Percentiles rank a stretch among this genome's conserved stretches.
Evolutionary conservation across 1,284 basidiomycete genomes (phyloP).

Genomic region (Sanghuangporus baumii): DNA sequence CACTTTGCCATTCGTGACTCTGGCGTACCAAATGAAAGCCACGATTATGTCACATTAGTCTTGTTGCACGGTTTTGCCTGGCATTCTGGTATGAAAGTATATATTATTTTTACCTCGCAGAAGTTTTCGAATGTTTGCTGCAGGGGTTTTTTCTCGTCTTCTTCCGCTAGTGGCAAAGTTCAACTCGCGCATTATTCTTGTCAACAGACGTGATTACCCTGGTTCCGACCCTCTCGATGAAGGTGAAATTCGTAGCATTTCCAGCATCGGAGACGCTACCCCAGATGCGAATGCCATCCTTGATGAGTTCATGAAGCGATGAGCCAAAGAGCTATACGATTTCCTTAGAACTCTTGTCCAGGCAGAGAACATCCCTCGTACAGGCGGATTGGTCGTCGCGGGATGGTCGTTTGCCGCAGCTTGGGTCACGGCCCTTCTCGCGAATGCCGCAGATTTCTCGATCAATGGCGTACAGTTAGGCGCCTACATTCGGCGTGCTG

Average conservation of each 20-base stretch:
- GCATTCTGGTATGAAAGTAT: neutral
- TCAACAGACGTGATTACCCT: conserved; percentile 30
- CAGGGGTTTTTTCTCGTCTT: conserved; percentile 27
- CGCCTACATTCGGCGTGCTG: neutral
- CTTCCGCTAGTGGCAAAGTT: conserved; percentile 23
- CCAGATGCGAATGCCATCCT: neutral
- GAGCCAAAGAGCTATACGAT: conserved; percentile 18
- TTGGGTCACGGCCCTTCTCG: conserved; percentile 21
- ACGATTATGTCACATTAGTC: conserved; percentile 5
- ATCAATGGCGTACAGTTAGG: conserved; percentile 17
- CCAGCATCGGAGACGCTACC: conserved; percentile 25
- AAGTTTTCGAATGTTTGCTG: neutral
- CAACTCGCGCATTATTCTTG: conserved; percentile 26
- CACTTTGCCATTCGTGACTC: conserved; percentile 4
- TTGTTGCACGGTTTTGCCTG: conserved; percentile 8
- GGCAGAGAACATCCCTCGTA: conserved; percentile 14
- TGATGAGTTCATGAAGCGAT: conserved; percentile 12
- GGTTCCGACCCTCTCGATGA: conserved; percentile 24
- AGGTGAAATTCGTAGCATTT: conserved; percentile 22
- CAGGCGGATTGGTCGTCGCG: conserved; percentile 14
- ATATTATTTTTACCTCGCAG: neutral
- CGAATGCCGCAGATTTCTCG: conserved; percentile 17
- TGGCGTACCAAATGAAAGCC: neutral
- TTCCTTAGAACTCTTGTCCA: conserved; percentile 16
- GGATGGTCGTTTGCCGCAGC: conserved; percentile 23